phyloP scores from a whole-genome alignment of 2,329 filamentous ascomycete genomes.

The Aureobasidium sp. region DNA sequence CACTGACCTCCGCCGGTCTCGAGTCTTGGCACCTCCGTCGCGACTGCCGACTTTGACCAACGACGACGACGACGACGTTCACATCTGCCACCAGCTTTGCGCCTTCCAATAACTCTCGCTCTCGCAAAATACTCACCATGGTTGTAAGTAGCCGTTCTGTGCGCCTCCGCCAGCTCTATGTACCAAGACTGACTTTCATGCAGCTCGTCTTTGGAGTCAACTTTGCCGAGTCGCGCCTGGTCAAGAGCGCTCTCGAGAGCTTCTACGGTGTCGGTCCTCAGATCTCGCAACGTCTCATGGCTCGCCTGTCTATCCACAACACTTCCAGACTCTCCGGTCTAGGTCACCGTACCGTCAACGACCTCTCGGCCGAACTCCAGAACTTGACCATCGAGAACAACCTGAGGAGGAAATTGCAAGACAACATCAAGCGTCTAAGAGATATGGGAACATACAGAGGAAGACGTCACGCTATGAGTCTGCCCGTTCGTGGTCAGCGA shows the following conservation, averaged over 20 bases:
- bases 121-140: background rate
- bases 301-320: constrained; percentile 81
- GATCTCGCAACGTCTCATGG: constrained; percentile 66
- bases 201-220: constrained; percentile 73
- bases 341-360: constrained; percentile 65
- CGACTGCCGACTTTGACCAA: background rate
- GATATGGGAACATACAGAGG: constrained; percentile 90
- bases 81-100: background rate
- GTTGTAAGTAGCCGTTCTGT: constrained; percentile 10
- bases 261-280: constrained; percentile 80
- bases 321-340: constrained; percentile 70
- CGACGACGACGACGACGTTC: background rate
- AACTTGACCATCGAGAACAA: constrained; percentile 94
- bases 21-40: background rate
- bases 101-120: background rate
- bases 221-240: constrained; percentile 74
- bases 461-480: constrained; percentile 80
- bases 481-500: constrained; percentile 84
- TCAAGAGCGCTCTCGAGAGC: constrained; percentile 59
- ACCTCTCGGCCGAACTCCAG: constrained; percentile 75
- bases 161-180: background rate
- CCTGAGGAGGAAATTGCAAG: constrained; percentile 63
- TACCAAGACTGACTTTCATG: background rate
- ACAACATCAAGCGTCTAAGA: constrained; percentile 78
- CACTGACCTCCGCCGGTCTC: background rate